These are phyloP conservation scores for Selenicereus undatus DNA, from an alignment of 148 eudicot genomes.

Conservation along the genomic window DNA sequence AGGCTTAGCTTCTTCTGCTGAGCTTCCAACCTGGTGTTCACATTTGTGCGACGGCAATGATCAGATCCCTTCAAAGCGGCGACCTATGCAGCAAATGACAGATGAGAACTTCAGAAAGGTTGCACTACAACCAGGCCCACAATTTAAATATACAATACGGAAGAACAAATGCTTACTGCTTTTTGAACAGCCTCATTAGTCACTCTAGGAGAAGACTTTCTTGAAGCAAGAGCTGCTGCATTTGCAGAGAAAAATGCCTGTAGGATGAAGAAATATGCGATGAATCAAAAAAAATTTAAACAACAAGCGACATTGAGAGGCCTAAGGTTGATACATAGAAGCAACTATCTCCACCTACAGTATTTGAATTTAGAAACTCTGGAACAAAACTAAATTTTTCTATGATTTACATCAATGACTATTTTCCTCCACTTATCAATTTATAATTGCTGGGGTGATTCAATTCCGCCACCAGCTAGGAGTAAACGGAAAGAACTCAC, in stretches of 20 bases:
- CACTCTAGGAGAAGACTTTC: conserved; percentile 67
- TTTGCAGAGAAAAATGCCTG: conserved; percentile 69
- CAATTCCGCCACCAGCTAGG: not conserved
- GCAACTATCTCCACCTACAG: not conserved
- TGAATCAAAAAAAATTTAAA: not conserved
- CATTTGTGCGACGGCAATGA: conserved; percentile 57
- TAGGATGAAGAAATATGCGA: not conserved
- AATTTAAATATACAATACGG: not conserved
- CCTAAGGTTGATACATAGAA: not conserved
- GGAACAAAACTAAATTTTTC: not conserved
- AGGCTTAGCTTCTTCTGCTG: conserved; percentile 71
- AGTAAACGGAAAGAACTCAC: conserved; percentile 25
- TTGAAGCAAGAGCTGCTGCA: conserved; percentile 59
- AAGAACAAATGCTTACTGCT: conserved; percentile 41
- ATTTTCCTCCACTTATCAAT: not conserved
- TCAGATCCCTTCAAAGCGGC: conserved; percentile 56
- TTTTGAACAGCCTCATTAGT: conserved; percentile 69
- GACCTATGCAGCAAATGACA: conserved; percentile 28
- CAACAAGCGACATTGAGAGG: not conserved
- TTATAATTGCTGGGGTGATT: not conserved
- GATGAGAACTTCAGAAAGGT: conserved; percentile 1
- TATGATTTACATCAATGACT: not conserved
- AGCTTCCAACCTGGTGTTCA: conserved; percentile 52
- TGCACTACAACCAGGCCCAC: not conserved
- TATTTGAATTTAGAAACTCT: not conserved